Conservation (phyloP, 176 grass and related monocot genomes). For the Musa schizocarpa region DNA sequence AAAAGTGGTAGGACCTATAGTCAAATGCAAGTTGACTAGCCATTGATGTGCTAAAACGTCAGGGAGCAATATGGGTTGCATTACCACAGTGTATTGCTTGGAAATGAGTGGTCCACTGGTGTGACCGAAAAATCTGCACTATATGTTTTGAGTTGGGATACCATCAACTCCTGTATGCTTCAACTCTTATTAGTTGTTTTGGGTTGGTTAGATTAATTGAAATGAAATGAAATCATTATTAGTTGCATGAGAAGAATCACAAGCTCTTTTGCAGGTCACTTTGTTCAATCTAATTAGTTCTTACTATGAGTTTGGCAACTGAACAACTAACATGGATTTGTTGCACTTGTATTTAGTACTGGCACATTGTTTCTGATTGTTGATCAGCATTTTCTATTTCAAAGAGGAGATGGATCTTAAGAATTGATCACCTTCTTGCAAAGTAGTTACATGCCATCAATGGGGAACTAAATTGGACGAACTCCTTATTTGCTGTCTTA, state of each 20-base stretch:
- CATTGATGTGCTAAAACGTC: constrained; percentile 5
- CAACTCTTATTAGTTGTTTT: too few species aligned
- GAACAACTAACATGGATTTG: too few species aligned
- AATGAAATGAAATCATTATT: too few species aligned
- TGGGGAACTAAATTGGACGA: background rate
- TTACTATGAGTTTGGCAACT: too few species aligned
- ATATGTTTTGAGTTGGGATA: background rate
- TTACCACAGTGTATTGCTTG: background rate
- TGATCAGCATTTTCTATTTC: background rate
- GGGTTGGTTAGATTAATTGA: too few species aligned
- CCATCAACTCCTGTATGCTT: background rate
- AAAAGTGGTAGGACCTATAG: constrained; percentile 12
- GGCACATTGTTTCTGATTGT: background rate
- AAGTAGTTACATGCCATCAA: background rate
- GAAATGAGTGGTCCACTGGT: constrained; percentile 1
- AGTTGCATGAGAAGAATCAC: too few species aligned
- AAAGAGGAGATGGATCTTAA: background rate
- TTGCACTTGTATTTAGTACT: background rate
- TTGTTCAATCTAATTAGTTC: too few species aligned
- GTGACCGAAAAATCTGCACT: background rate
- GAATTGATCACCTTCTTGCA: background rate
- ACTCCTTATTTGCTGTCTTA: background rate
- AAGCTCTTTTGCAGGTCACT: too few species aligned
- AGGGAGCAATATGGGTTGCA: constrained; percentile 2
- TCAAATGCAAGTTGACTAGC: constrained; percentile 12